Conservation (phyloP, 1,284 basidiomycete species). For the Ustilago sp. region DNA sequence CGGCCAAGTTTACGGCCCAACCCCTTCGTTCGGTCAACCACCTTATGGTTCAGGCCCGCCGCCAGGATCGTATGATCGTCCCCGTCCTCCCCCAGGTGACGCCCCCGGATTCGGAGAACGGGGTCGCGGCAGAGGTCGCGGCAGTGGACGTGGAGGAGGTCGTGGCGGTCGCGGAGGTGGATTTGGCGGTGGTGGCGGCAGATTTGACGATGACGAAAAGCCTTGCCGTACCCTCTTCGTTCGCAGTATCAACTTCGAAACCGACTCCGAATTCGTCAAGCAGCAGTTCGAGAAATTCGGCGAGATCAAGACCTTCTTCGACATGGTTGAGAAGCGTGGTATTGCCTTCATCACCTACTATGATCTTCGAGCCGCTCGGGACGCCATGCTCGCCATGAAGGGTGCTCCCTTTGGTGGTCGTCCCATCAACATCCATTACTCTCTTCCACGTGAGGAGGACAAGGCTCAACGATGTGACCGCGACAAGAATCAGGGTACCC, state of each 20-base stretch:
- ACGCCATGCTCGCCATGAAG: slow-evolving; percentile 81
- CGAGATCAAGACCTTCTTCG: slow-evolving; percentile 96
- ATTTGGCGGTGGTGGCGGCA: slow-evolving; percentile 26
- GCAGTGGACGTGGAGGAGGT: slow-evolving; percentile 28
- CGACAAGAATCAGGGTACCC: slow-evolving; percentile 90
- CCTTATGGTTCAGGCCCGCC: slow-evolving; percentile 19
- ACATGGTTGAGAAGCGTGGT: slow-evolving; percentile 89
- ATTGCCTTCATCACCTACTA: slow-evolving; percentile 98
- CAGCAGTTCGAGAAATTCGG: slow-evolving; percentile 88
- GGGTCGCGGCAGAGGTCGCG: slow-evolving; percentile 14
- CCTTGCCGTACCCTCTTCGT: slow-evolving; percentile 96
- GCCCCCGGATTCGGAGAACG: slow-evolving; percentile 27
- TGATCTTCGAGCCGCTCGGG: slow-evolving; percentile 89
- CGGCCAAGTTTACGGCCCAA: slow-evolving; percentile 16
- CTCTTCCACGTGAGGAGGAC: slow-evolving; percentile 86
- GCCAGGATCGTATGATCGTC: slow-evolving; percentile 21
- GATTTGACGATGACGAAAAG: slow-evolving; percentile 76
- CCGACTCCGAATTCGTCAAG: slow-evolving; percentile 72
- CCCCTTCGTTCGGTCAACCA: slow-evolving; percentile 22
- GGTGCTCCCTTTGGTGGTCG: slow-evolving; percentile 45
- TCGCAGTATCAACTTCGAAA: slow-evolving; percentile 76
- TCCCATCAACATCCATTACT: slow-evolving; percentile 97
- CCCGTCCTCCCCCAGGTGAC: slow-evolving; percentile 21
- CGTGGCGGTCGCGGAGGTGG: slow-evolving; percentile 30
- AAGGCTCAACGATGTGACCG: slow-evolving; percentile 79